Conservation (phyloP, 1,139 yeast genomes). For the Yamadazyma taylorii region DNA sequence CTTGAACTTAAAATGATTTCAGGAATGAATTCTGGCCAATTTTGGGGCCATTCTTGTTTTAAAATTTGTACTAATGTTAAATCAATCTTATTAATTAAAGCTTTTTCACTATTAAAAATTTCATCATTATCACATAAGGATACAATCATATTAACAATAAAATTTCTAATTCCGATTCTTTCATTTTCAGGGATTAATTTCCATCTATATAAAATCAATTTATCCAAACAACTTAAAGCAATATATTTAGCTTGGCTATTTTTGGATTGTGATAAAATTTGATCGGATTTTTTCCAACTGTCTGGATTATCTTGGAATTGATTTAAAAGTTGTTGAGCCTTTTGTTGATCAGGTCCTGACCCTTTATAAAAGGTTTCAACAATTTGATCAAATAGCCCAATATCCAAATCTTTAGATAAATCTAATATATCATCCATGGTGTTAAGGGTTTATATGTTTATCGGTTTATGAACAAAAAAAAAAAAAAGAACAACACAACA, state of each 20-base stretch:
- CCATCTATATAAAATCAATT: slow-evolving; percentile 90
- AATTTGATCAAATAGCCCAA: slow-evolving; percentile 73
- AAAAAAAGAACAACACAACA: too few relatives aligned
- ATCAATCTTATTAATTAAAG: slow-evolving; percentile 90
- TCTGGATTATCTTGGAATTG: slow-evolving; percentile 94
- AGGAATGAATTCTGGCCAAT: slow-evolving; percentile 97
- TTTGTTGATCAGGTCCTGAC: slow-evolving; percentile 74
- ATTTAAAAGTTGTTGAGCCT: slow-evolving; percentile 81
- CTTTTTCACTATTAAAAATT: slow-evolving; percentile 71
- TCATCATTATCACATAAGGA: slow-evolving; percentile 84
- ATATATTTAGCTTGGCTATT: slow-evolving; percentile 90
- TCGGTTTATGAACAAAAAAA: too few relatives aligned
- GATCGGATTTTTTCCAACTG: slow-evolving; percentile 94
- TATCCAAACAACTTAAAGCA: slow-evolving; percentile 87
- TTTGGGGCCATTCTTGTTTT: slow-evolving; percentile 98
- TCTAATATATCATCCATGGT: slow-evolving; percentile 86
- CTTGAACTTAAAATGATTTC: slow-evolving; percentile 86
- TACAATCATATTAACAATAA: slow-evolving; percentile 90
- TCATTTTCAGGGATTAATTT: slow-evolving; percentile 86
- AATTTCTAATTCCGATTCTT: slow-evolving; percentile 82
- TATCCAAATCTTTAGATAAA: slow-evolving; percentile 81
- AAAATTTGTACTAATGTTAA: slow-evolving; percentile 89
- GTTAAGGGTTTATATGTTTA: too few relatives aligned
- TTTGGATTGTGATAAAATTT: slow-evolving; percentile 73
- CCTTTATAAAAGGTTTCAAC: slow-evolving; percentile 89